These are phyloP conservation scores for Lactarius hengduanensis DNA, from an alignment of 768 basidiomycete species.

Conservation along the genomic window DNA sequence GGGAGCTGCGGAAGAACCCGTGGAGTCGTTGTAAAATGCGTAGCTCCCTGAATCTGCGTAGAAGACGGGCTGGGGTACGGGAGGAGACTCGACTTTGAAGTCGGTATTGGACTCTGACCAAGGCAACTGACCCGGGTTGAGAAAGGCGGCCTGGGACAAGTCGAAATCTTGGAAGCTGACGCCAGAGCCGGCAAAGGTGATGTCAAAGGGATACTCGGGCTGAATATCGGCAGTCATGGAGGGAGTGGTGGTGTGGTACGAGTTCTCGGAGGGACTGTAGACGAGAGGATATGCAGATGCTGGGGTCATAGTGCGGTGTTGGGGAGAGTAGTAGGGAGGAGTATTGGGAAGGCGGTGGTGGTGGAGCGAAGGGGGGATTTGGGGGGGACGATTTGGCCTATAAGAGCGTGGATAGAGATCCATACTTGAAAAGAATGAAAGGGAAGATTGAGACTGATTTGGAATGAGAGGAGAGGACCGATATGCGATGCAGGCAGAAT, in stretches of 20 bases:
- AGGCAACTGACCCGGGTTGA: constrained; percentile 21
- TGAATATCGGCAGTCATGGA: constrained; percentile 17
- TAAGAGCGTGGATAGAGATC: constrained; percentile 24
- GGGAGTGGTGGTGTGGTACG: constrained; percentile 13
- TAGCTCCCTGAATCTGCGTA: constrained; percentile 22
- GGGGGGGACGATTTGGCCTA: constrained; percentile 25
- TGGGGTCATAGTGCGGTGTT: constrained; percentile 14
- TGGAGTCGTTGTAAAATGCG: constrained; percentile 21
- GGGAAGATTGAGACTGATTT: constrained; percentile 24
- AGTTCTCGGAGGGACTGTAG: constrained; percentile 16
- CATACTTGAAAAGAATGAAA: constrained; percentile 23
- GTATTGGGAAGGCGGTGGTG: constrained; percentile 13
- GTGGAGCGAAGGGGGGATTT: constrained; percentile 13
- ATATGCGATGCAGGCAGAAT: constrained; percentile 20
- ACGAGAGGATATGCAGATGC: constrained; percentile 21
- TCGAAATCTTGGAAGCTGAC: constrained; percentile 22
- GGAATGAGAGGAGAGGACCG: constrained; percentile 9
- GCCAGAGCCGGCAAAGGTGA: constrained; percentile 4
- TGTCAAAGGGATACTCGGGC: constrained; percentile 24
- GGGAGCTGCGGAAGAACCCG: not conserved
- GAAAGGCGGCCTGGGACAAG: constrained; percentile 18
- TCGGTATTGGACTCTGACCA: constrained; percentile 23
- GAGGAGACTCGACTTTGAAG: constrained; percentile 20
- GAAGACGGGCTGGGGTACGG: constrained; percentile 7
- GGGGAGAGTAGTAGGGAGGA: constrained; percentile 12